Base-by-base conservation (phyloP, 2,329 filamentous ascomycete species). In the Diaporthe capsici region DNA sequence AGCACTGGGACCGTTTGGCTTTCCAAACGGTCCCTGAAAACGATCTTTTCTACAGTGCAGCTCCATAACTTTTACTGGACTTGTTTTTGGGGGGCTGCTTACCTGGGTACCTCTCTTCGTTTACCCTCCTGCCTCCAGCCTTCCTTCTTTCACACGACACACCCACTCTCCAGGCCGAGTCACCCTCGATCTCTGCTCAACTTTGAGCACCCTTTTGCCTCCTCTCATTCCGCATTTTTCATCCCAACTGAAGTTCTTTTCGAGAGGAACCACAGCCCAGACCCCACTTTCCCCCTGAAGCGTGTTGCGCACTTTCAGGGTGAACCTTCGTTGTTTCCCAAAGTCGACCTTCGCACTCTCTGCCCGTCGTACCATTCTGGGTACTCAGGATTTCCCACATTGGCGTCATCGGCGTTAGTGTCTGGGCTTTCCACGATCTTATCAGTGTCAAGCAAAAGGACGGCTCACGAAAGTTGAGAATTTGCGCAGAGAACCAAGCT, bases 331-430 rank as follows among this genome's bases (percentile, higher is more conserved):
- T 44, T 44, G 12, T 17, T 44, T 17, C 3, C n/a, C n/a, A 53
- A 53, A 15, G 22, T 25, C n/a, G 4, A 25, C n/a, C n/a, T 53
- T 13, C 7, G 22, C n/a, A 5, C n/a, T 4, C n/a, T 22, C 3
- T 25, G 49, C 49, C n/a, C 49, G 9, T 53, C 49, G 49, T 25
- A n/a, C 49, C 49, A 9, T 25, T 53, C n/a, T 25, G 25, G 13
- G 5, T 4, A 55, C 51, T 55, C 1, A 15, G 10, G 12, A 53
- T 28, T 2, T 53, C 25, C 12, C 51, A 17, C 51, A 28, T 31
- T 1, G 12, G 10, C 12, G 6, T 3, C 25, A 13, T 1, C 3
- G 25, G 8, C 25, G 0, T 55, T 15, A 6, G 5, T 5, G 25
- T 4, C 28, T 28, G n/a, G 12, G 4, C 25, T 55, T 22, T 28